Percentiles rank a stretch among this genome's conserved stretches.
phyloP scores from a whole-genome alignment of 768 basidiomycete genomes.

The Pulveroboletus sp. region DNA sequence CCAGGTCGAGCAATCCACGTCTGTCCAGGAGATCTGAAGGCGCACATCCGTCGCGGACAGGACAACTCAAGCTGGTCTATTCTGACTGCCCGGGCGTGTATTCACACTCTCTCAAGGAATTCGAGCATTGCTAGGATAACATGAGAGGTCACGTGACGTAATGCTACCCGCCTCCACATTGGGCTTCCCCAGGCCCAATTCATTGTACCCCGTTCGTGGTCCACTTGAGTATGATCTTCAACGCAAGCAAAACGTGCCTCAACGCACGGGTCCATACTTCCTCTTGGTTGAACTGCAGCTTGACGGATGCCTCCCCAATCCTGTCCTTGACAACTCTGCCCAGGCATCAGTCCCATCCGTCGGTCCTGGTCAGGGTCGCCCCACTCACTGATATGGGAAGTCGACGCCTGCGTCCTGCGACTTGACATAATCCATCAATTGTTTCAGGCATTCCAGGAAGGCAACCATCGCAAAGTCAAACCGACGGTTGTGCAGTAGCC shows the following conservation, averaged over 20 bases:
- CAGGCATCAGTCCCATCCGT: neutral
- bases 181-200: too few species aligned
- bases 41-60: too few species aligned
- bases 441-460: slow-evolving; percentile 90
- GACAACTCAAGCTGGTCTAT: too few species aligned
- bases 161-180: slow-evolving; percentile 44
- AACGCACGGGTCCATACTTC: slow-evolving; percentile 94
- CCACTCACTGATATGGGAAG: slow-evolving; percentile 81
- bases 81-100: too few species aligned
- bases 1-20: too few species aligned
- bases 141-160: too few species aligned
- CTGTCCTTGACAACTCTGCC: slow-evolving; percentile 84
- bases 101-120: too few species aligned
- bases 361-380: neutral
- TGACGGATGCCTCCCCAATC: slow-evolving; percentile 93
- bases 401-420: slow-evolving; percentile 67
- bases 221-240: slow-evolving; percentile 87
- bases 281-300: slow-evolving; percentile 91
- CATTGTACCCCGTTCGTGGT: slow-evolving; percentile 76
- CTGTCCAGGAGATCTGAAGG: too few species aligned
- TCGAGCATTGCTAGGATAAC: too few species aligned
- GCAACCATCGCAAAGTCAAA: slow-evolving; percentile 97
- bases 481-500: slow-evolving; percentile 87
- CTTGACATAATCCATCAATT: slow-evolving; percentile 83
- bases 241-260: slow-evolving; percentile 82